Conservation (phyloP, 169 alveolate species). For the Cryptosporidium meleagridis region DNA sequence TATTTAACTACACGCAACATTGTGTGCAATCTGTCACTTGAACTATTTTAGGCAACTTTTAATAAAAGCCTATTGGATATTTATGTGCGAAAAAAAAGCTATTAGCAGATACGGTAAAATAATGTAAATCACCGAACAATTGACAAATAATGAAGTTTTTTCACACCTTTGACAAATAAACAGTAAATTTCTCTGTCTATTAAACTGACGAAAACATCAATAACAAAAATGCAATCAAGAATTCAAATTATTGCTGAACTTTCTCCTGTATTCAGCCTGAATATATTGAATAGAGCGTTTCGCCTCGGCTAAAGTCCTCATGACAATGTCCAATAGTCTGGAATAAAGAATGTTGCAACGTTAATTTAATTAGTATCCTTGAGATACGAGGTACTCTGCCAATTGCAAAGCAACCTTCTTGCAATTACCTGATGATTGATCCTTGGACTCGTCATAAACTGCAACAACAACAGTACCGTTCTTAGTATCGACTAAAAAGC, state of each 20-base stretch:
- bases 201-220: not conserved
- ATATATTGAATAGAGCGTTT: not conserved
- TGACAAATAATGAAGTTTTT: not conserved
- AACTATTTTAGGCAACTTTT: not conserved
- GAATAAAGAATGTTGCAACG: not conserved
- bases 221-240: not conserved
- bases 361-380: conserved; percentile 69
- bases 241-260: not conserved
- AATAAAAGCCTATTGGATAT: not conserved
- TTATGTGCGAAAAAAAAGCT: too few relatives aligned
- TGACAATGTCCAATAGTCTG: not conserved
- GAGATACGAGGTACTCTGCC: conserved; percentile 78
- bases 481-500: conserved; percentile 74
- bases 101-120: not conserved
- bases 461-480: conserved; percentile 78
- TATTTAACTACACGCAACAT: not conserved
- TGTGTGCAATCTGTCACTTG: not conserved
- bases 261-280: not conserved
- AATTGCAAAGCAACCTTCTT: conserved; percentile 76
- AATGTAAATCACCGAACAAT: not conserved
- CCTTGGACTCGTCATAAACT: conserved; percentile 78
- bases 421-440: conserved; percentile 77
- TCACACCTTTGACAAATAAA: not conserved
- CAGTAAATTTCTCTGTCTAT: not conserved
- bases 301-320: not conserved